A percentile compares a stretch with the other conserved stretches of the same genome.
Evolutionary conservation across 2,329 filamentous ascomycete species (phyloP).

Genomic region (Penicillium sp.): DNA sequence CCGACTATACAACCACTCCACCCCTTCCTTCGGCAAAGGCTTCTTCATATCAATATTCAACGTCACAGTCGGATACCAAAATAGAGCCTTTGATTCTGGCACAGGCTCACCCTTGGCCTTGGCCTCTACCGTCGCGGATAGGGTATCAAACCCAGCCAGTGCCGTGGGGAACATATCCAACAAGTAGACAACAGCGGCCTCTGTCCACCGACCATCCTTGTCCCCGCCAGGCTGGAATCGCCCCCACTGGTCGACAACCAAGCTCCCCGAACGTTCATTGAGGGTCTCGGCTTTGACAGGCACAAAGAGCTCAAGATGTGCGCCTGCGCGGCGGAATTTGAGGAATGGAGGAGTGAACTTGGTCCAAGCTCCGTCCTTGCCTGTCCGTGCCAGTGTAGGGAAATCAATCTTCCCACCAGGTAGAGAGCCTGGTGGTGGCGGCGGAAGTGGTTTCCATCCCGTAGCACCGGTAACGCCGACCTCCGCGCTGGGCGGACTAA

Average conservation of each 20-base stretch:
- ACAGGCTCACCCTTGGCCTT: constrained; percentile 29
- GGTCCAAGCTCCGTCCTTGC: constrained; percentile 34
- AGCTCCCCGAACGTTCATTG: constrained; percentile 19
- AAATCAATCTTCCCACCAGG: constrained; percentile 37
- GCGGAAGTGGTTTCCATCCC: constrained; percentile 56
- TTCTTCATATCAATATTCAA: constrained; percentile 80
- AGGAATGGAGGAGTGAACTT: constrained; percentile 34
- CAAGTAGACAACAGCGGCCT: constrained; percentile 66
- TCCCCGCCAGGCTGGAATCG: constrained; percentile 59
- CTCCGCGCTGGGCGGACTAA: constrained; percentile 63
- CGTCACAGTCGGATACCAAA: constrained; percentile 77
- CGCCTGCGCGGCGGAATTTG: constrained; percentile 53
- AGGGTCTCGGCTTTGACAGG: constrained; percentile 32
- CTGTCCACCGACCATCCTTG: constrained; percentile 59
- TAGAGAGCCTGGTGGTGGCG: constrained; percentile 45
- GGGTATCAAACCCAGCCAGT: constrained; percentile 55
- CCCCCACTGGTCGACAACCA: constrained; percentile 67
- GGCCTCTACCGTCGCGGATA: constrained; percentile 37
- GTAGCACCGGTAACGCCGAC: constrained; percentile 61
- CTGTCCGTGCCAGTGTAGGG: constrained; percentile 22
- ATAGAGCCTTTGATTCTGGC: constrained; percentile 44
- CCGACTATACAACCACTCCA: constrained; percentile 72
- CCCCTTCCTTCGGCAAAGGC: constrained; percentile 66
- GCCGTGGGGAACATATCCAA: constrained; percentile 71
- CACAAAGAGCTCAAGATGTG: constrained; percentile 55